Percentiles rank a stretch among this genome's conserved stretches.
These are phyloP conservation scores for Gloeopeniophorella convolvens DNA, from an alignment of 768 basidiomycete genomes.

Conservation along the genomic window DNA sequence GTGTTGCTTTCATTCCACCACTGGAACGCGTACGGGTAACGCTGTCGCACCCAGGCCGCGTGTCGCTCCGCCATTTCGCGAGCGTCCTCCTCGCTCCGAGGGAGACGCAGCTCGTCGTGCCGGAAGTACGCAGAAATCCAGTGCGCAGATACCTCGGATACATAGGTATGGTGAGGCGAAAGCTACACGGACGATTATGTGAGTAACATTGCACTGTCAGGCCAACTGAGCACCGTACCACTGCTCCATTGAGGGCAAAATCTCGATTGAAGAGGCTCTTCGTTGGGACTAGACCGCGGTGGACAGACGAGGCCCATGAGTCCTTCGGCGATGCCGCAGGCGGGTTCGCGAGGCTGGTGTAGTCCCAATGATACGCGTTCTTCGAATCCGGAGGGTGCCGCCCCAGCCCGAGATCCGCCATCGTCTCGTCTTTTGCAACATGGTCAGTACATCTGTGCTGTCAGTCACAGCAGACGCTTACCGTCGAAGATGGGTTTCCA, in stretches of 20 bases:
- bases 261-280: constrained; percentile 49
- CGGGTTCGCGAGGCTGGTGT: constrained; percentile 30
- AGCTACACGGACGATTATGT: constrained; percentile 38
- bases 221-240: too few relatives aligned
- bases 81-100: constrained; percentile 42
- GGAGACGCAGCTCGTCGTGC: constrained; percentile 42
- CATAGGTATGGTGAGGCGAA: constrained; percentile 48
- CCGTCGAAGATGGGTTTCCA: constrained; percentile 41
- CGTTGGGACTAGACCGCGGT: constrained; percentile 57
- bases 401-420: constrained; percentile 42
- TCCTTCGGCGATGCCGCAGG: constrained; percentile 27
- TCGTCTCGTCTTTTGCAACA: constrained; percentile 36
- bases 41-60: constrained; percentile 47
- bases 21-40: constrained; percentile 45
- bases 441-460: not conserved
- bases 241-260: constrained; percentile 58
- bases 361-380: constrained; percentile 27
- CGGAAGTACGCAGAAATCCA: constrained; percentile 64
- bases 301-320: constrained; percentile 42
- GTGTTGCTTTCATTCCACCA: constrained; percentile 51
- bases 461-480: constrained; percentile 15
- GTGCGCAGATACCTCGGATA: constrained; percentile 48
- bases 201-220: too few relatives aligned
- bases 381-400: constrained; percentile 30
- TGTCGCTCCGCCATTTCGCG: constrained; percentile 35